Conservation (phyloP, 352 stramenopile species). For the Globisporangium uncinulatum region DNA sequence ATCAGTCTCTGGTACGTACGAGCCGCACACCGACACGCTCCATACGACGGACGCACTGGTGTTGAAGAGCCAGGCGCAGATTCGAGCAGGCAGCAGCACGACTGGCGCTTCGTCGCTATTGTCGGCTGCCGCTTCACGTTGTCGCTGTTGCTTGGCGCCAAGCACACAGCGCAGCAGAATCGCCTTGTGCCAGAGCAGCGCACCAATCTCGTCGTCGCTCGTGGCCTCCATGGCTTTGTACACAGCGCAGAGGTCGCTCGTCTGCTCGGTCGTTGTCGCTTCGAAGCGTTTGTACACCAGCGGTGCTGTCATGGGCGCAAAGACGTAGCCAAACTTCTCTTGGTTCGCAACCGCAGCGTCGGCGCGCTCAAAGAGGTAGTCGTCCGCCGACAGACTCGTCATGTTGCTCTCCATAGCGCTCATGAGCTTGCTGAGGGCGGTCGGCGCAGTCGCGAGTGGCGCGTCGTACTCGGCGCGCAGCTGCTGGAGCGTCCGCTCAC, state of each 20-base stretch:
- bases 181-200: constrained; percentile 67
- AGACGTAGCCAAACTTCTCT: constrained; percentile 83
- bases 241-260: constrained; percentile 45
- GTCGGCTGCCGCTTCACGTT: neutral
- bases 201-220: constrained; percentile 39
- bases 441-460: constrained; percentile 8
- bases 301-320: constrained; percentile 66
- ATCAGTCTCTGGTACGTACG: neutral
- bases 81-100: constrained; percentile 36
- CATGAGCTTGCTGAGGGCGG: constrained; percentile 37
- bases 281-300: constrained; percentile 53
- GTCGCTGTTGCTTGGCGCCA: constrained; percentile 10
- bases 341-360: constrained; percentile 27
- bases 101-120: neutral
- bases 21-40: neutral
- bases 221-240: constrained; percentile 60
- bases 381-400: constrained; percentile 60
- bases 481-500: constrained; percentile 44
- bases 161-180: constrained; percentile 57
- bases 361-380: constrained; percentile 37
- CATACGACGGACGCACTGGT: constrained; percentile 42
- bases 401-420: constrained; percentile 67
- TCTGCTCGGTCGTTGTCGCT: constrained; percentile 43
- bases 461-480: constrained; percentile 48
- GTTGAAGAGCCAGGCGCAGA: constrained; percentile 72